Base-by-base conservation (phyloP, 352 stramenopile species). In the Phytophthora pini region DNA sequence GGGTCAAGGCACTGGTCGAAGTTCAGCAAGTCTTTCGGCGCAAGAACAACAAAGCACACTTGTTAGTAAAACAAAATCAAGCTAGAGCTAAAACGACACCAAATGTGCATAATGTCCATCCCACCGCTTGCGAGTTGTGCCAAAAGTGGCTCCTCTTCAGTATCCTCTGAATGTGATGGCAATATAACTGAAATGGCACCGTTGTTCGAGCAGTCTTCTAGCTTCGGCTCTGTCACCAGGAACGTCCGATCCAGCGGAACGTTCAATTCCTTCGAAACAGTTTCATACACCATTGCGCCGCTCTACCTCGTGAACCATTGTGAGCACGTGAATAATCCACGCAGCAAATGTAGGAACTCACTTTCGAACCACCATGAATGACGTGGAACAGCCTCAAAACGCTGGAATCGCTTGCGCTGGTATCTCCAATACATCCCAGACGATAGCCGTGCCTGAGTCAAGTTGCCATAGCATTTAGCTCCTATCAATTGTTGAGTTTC, bases 1-100 rank as follows among this genome's bases (percentile, higher is more conserved):
- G 45, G 70, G 31, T 77, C 80, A 22, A 79, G 69, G n/a, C 50
- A 79, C 26, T 76, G 45, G 2, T 78, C 59, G 34, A 80, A 80
- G 34, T 72, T 70, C 11, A 87, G 53, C 39, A 84, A 45, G 5
- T 77, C 75, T 87, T 36, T 51, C 7, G 22, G 20, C 41, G 12
- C 39, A 43, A 17, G 0, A 50, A 32, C 24, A 40, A 38, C n/a
- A 58, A 54, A 43, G 13, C 9, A 20, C 3, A 4, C 20, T 48
- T 17, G 13, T 39, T 11, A 56, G 10, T 40, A n/a, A 9, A 26
- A 40, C 4, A 7, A 12, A n/a, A 46, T 20, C 17, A 46, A 10
- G 9, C 9, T 15, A 24, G 24, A 26, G 24, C 24, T 20, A 20
- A 20, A 20, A 3, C 48, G 9, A 17, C 13, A 31, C 32, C 46